These are phyloP conservation scores for Filobasidium uniguttulatum DNA, from an alignment of 1,284 basidiomycete genomes.

Conservation along the genomic window DNA sequence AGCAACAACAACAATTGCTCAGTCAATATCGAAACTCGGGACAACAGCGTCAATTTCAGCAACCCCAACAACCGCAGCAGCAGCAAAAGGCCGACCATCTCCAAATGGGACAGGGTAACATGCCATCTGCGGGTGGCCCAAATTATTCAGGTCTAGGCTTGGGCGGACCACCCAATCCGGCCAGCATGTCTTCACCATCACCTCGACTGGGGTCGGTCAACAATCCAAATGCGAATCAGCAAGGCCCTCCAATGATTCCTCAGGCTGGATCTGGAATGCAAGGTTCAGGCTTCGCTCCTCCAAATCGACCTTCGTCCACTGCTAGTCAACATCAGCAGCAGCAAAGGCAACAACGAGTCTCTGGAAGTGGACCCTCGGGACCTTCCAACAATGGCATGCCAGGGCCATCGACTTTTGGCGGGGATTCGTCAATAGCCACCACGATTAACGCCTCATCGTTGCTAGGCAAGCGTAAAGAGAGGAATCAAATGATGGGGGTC, in stretches of 20 bases:
- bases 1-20: conserved; percentile 23
- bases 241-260: too few relatives aligned
- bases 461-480: neutral
- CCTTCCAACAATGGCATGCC: too few relatives aligned
- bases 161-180: too few relatives aligned
- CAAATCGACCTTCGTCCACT: conserved; percentile 6
- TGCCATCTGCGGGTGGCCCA: too few relatives aligned
- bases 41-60: conserved; percentile 11
- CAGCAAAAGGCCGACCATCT: conserved; percentile 6
- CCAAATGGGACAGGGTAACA: conserved; percentile 16
- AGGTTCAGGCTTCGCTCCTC: too few relatives aligned
- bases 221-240: too few relatives aligned
- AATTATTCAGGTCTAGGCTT: too few relatives aligned
- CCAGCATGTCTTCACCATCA: too few relatives aligned
- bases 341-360: neutral
- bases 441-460: neutral
- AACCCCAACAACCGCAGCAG: conserved; percentile 12
- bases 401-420: neutral
- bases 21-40: conserved; percentile 13
- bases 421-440: too few relatives aligned
- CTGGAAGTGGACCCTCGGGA: too few relatives aligned
- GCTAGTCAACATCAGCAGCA: conserved; percentile 10
- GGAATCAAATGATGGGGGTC: neutral
- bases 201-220: too few relatives aligned
- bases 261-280: too few relatives aligned